Evolutionary conservation across 208 protist species (phyloP), one percentile per base, ranked within the genome.

Genomic region (Acanthamoeba sp.): DNA sequence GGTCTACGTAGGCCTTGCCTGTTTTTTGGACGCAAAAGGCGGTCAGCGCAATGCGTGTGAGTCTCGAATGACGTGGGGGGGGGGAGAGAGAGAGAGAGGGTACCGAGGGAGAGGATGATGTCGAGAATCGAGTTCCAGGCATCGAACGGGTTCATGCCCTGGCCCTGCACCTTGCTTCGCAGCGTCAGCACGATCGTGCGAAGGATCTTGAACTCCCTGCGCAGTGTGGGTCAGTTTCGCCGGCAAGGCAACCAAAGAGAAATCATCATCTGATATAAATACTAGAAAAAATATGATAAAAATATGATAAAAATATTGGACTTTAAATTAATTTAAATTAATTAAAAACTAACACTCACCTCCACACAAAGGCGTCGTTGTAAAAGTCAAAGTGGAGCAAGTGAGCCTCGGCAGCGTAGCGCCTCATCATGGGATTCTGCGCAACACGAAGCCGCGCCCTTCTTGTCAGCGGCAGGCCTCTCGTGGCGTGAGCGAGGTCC

Each of bases 1-100:
- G 84, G 52, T 90, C 84, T 1, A 90, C 84, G 55, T 90, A 90
- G 16, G 84, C 84, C 84, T 69, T 90, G n/a, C 84, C 84, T 52
- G n/a, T 20, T 59, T 20, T 59, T 20, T 20, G 14, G 14, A 10
- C 52, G 14, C 52, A 10, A 10, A 59, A 59, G 10, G 52, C 20
- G 20, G 20, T 59, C 20, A 59, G 52, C 10, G 20, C 52, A 20
- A 59, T 66, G 59, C 12, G 27, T 34, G 27, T 66, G n/a, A 27
- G n/a, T 32, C 9, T 29, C 9, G 3, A 7, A 66, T 66, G 22
- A 66, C 57, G 16, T 29, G 59, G 0, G 29, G 29, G 22, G 29
- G 0, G 59, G 7, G 2, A 0, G 9, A 22, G 20, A 80, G 27
- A 34, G 69, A 36, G 9, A 12, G 71, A 20, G 2, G 36, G 71